phyloP scores from a whole-genome alignment of 2,329 filamentous ascomycete species.

The Xylaria polymorpha region DNA sequence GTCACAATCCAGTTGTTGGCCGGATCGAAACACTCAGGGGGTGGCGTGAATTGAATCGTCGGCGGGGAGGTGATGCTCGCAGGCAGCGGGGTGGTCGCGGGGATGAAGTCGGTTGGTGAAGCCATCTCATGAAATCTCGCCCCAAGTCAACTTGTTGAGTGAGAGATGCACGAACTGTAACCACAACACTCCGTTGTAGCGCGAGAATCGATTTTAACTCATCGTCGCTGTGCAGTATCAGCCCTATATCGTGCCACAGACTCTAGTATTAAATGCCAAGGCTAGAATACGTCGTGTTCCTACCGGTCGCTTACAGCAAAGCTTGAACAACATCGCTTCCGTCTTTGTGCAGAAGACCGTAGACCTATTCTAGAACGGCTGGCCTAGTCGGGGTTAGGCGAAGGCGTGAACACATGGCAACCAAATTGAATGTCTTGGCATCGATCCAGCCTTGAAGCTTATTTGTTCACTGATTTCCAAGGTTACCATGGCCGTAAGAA shows the following conservation, averaged over 20 bases:
- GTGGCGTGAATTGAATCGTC: conserved; percentile 33
- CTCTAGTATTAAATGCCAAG: not conserved
- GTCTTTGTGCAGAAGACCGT: not conserved
- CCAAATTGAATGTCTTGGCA: not conserved
- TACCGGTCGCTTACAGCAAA: not conserved
- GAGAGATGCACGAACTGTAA: not conserved
- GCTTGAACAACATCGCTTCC: not conserved
- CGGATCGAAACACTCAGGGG: conserved; percentile 36
- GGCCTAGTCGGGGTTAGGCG: not conserved
- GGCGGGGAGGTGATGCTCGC: conserved; percentile 35
- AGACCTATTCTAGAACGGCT: not conserved
- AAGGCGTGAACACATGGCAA: not conserved
- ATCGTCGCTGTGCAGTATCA: not conserved
- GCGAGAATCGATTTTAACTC: not conserved
- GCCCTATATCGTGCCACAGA: not conserved
- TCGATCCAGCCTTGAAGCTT: not conserved
- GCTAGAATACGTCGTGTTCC: not conserved
- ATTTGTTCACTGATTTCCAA: not conserved
- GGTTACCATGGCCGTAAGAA: not conserved
- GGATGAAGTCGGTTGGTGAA: conserved; percentile 13
- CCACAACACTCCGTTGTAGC: not conserved
- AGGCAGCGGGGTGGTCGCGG: conserved; percentile 18
- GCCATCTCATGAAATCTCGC: conserved; percentile 18
- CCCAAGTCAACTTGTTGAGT: not conserved
- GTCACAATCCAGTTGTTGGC: conserved; percentile 37